Percentiles rank a stretch among this genome's conserved stretches.
Conservation (phyloP, 768 basidiomycete species). For the Guyanaporus albipodus region DNA sequence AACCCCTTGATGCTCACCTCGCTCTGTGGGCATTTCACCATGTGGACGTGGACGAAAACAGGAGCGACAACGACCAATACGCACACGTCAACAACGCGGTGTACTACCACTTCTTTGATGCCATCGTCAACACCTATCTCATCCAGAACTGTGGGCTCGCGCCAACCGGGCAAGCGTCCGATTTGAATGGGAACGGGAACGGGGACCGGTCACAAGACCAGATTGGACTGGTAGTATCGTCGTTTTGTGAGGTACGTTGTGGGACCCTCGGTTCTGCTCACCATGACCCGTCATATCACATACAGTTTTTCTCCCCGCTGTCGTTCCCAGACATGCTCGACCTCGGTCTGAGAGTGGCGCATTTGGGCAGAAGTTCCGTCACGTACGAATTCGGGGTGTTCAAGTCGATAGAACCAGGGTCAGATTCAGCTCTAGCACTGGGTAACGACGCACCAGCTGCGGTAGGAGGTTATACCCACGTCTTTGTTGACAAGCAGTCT, state of each 20-base stretch:
- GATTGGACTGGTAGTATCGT: slow-evolving; percentile 78
- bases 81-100: slow-evolving; percentile 77
- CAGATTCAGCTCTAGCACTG: too few species aligned
- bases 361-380: slow-evolving; percentile 71
- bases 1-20: neutral
- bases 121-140: slow-evolving; percentile 76
- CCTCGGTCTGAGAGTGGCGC: slow-evolving; percentile 63
- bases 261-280: too few species aligned
- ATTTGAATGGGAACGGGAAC: neutral
- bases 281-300: neutral
- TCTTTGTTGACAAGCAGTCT: slow-evolving; percentile 66
- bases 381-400: slow-evolving; percentile 81
- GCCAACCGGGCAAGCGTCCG: slow-evolving; percentile 39
- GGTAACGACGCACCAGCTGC: slow-evolving; percentile 36
- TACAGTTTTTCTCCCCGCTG: slow-evolving; percentile 69
- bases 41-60: slow-evolving; percentile 27
- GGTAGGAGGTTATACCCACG: slow-evolving; percentile 69
- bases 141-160: slow-evolving; percentile 57
- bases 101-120: slow-evolving; percentile 81
- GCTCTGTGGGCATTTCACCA: neutral
- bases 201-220: too few species aligned
- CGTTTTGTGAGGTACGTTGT: slow-evolving; percentile 56
- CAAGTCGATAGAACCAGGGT: too few species aligned
- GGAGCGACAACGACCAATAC: slow-evolving; percentile 88
- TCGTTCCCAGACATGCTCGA: slow-evolving; percentile 71